Percentiles rank a stretch among this genome's conserved stretches.
These are phyloP conservation scores for Sungouiozyma ichnusensis DNA, from an alignment of 805 yeast genomes.

Conservation along the genomic window DNA sequence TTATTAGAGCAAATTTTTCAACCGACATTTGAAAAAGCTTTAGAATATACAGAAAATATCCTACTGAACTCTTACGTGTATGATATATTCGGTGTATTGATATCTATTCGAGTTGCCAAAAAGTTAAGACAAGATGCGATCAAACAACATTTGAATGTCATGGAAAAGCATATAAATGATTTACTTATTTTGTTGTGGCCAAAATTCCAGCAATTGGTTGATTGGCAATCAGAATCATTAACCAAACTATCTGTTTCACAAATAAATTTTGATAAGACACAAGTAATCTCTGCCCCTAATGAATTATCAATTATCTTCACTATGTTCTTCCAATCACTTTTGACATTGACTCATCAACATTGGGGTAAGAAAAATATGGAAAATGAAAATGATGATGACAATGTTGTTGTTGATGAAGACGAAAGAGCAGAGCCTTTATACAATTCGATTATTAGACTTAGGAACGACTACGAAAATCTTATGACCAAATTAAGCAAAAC, in stretches of 20 bases:
- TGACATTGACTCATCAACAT: constrained; percentile 40
- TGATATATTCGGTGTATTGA: constrained; percentile 71
- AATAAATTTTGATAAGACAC: constrained; percentile 15
- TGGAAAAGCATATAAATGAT: constrained; percentile 56
- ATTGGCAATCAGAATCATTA: constrained; percentile 63
- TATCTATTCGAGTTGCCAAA: constrained; percentile 64
- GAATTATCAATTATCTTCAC: constrained; percentile 74
- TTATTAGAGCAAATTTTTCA: constrained; percentile 42
- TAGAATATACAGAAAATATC: constrained; percentile 36
- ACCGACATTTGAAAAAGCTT: constrained; percentile 42
- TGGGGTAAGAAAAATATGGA: background rate
- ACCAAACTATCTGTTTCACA: constrained; percentile 36
- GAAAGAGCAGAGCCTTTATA: constrained; percentile 57
- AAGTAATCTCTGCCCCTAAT: constrained; percentile 36
- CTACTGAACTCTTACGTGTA: constrained; percentile 30
- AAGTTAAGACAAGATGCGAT: constrained; percentile 55
- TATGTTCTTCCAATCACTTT: constrained; percentile 55
- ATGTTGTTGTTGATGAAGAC: constrained; percentile 6
- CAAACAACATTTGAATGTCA: constrained; percentile 55
- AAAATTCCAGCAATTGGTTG: constrained; percentile 64
- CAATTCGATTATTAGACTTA: constrained; percentile 53
- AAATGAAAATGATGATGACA: background rate
- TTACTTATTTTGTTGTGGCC: constrained; percentile 77
- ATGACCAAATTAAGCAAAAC: constrained; percentile 58
- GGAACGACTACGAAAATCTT: constrained; percentile 71